These are phyloP conservation scores for Alternaria gansuensis DNA, from an alignment of 2,329 filamentous ascomycete species.

Conservation along the genomic window DNA sequence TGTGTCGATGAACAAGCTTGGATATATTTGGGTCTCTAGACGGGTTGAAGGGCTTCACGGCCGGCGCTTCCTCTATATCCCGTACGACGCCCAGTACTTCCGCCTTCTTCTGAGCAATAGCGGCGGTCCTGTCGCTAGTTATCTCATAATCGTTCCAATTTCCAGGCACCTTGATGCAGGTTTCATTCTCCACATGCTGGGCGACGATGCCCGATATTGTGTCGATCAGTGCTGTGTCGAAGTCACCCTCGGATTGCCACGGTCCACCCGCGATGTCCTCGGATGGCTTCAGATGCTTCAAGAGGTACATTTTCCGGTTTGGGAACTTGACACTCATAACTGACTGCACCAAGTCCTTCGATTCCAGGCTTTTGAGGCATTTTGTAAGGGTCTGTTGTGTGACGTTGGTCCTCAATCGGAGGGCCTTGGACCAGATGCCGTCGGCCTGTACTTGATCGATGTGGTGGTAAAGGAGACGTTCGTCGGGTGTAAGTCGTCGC, in stretches of 20 bases:
- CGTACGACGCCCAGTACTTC: constrained; percentile 39
- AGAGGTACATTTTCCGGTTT: constrained; percentile 95
- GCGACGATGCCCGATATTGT: constrained; percentile 77
- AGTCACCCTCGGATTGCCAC: constrained; percentile 91
- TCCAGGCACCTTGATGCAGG: constrained; percentile 69
- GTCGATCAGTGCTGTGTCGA: constrained; percentile 89
- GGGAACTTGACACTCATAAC: constrained; percentile 93
- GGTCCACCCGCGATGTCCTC: constrained; percentile 92
- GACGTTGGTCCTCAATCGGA: constrained; percentile 81
- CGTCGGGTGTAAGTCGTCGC: constrained; percentile 67
- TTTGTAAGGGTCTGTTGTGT: constrained; percentile 84
- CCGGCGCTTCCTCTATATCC: constrained; percentile 48
- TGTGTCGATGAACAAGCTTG: constrained; percentile 65
- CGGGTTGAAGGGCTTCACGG: constrained; percentile 38
- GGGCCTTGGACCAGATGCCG: constrained; percentile 89
- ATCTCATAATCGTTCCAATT: constrained; percentile 53
- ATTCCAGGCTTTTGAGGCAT: constrained; percentile 82
- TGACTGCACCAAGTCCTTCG: constrained; percentile 81
- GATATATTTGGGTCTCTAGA: constrained; percentile 34
- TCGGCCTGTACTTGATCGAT: constrained; percentile 86
- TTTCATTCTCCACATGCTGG: constrained; percentile 74
- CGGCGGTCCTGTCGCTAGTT: constrained; percentile 48
- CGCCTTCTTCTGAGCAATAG: constrained; percentile 50
- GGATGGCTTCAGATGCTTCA: constrained; percentile 81
- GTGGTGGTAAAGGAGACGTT: constrained; percentile 85